Percentiles rank a stretch among this genome's conserved stretches.
Conservation (phyloP, 805 yeast species). For the Clavispora vitiphila region DNA sequence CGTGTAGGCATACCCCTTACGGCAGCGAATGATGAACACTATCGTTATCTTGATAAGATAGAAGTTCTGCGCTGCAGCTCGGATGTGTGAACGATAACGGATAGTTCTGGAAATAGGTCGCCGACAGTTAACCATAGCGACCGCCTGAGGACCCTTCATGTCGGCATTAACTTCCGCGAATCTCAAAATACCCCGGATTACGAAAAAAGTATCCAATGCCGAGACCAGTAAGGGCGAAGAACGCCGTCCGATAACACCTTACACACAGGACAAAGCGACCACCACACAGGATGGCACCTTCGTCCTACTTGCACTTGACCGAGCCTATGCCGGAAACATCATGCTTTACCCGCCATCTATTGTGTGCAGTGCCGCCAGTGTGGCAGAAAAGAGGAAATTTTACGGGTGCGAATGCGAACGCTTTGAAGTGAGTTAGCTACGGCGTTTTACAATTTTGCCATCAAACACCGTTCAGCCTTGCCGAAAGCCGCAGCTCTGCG, state of each 20-base stretch:
- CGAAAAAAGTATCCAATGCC: not conserved
- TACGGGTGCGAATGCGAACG: too few species aligned
- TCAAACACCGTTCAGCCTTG: not conserved
- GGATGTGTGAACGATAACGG: too few species aligned
- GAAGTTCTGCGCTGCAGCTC: not conserved
- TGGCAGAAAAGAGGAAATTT: too few species aligned
- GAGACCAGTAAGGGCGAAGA: not conserved
- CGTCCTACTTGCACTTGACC: too few species aligned
- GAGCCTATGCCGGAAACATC: too few species aligned
- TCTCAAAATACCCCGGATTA: not conserved
- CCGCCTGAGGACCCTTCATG: not conserved
- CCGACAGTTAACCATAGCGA: not conserved
- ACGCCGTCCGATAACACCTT: not conserved
- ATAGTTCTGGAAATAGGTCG: not conserved
- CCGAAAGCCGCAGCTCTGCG: not conserved
- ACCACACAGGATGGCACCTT: too few species aligned
- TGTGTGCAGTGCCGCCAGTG: too few species aligned
- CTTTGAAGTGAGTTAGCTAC: not conserved
- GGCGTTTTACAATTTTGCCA: not conserved
- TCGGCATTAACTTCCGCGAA: not conserved
- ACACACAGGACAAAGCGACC: not conserved
- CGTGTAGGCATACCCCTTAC: too few species aligned
- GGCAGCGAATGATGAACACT: not conserved
- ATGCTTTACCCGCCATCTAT: too few species aligned
- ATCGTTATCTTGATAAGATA: not conserved